Base-by-base conservation (phyloP, 1,139 yeast genomes). In the Keqinozyma sinolaborantium region DNA sequence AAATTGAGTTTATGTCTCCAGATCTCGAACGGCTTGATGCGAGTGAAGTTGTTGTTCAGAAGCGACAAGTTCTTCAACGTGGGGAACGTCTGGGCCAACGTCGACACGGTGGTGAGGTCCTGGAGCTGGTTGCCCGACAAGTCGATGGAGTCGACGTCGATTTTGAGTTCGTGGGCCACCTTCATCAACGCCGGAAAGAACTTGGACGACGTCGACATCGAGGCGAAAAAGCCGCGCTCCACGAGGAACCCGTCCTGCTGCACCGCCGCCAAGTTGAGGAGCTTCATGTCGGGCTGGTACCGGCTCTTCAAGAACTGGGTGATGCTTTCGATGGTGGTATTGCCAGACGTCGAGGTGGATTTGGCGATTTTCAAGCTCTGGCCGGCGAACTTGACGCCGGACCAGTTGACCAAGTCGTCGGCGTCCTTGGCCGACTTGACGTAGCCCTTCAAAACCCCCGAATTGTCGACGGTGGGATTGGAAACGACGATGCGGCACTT, bases 121-220 rank as follows among this genome's bases (percentile, higher is more conserved):
- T 61, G 60, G 26, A 90, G 58, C 36, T 72, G 73, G 52, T 92
- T 92, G 36, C 69, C 69, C 10, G 95, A 81, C 31, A 92, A 64
- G 51, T 84, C 87, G 12, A 92, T 78, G 39, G 92, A 82, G 24
- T 80, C 83, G 5, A 88, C 84, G 3, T 67, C 67, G 11, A 72
- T 42, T 28, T 71, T 71, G 26, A 66, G 50, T 29, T 71, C 74
- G 31, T 67, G 66, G 1, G 96, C 95, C 13, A 94, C 62, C 52
- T 84, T 87, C 87, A 92, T 79, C 43, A 92, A 63, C 1, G 98
- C 98, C 3, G 90, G 85, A 56, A 92, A 88, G 72, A 90, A 81
- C 55, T 90, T 90, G 11, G 94, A 73, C 1, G 77, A 56, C 3
- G 77, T 70, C 30, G 79, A 72, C 5, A 79, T 63, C 12, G 75